Base-by-base conservation (phyloP, 148 eudicot genomes). In the Spergularia bocconei region DNA sequence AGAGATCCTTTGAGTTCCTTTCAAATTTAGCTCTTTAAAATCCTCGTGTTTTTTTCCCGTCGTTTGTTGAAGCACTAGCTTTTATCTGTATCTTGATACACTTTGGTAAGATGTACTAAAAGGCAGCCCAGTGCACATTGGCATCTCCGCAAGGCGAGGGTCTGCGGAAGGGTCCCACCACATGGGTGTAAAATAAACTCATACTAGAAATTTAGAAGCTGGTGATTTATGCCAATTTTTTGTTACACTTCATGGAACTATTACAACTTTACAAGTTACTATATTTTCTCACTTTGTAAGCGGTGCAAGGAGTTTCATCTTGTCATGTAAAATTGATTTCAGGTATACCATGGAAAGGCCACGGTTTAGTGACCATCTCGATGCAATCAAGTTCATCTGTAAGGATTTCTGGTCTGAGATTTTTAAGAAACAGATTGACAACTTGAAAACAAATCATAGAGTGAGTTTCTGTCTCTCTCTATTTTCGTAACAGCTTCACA, bases 281-380 rank as follows among this genome's bases (percentile, higher is more conserved):
- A 29, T 41, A 11, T 29, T 41, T 58, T 4, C 63, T 47, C 59
- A 11, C 25, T 7, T 80, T 36, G 33, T 48, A 13, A 47, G 23
- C 13, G 13, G 16, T 44, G 59, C 33, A 2, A 54, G 62, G 13
- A 14, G 70, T 63, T 62, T 38, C 71, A 75, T 59, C 75, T 72
- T 57, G 8, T 74, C 53, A 23, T 19, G 11, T n/a, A 58, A 58
- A 21, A 36, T 79, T 53, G 17, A 19, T 61, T 48, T 50, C 76
- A 95, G 99, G 87, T 95, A 95, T 76, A 95, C 99, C 12, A 87
- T 90, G 93, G 99, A 95, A 74, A 85, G 92, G 75, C 99, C 99
- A 25, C 82, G 99, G 64, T 95, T 95, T 80, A 84, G 85, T 70
- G 99, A 95, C 82, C 97, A 95, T 85, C 90, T 95, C 59, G 99